phyloP scores from a whole-genome alignment of 495 filamentous ascomycete genomes.

The Neurospora sp. region DNA sequence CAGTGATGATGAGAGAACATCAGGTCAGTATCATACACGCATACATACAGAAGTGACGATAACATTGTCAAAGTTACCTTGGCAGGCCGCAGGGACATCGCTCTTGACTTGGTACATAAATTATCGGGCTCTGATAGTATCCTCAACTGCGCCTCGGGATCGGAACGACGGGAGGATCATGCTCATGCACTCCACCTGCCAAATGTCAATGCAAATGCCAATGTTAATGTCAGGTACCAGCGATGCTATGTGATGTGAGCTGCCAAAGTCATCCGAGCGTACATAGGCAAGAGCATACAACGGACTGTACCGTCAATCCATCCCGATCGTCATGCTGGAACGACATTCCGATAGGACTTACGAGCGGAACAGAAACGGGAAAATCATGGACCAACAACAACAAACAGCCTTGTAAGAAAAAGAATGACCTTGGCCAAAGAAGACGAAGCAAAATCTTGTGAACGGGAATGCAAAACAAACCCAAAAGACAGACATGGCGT shows the following conservation, averaged over 20 bases:
- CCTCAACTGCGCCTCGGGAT: neutral
- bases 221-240: neutral
- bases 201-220: neutral
- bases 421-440: neutral
- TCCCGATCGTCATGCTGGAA: neutral
- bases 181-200: neutral
- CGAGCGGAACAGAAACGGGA: neutral
- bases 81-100: neutral
- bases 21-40: neutral
- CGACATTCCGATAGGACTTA: neutral
- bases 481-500: no score
- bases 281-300: neutral
- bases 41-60: neutral
- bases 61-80: neutral
- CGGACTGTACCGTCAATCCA: neutral
- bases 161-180: neutral
- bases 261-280: neutral
- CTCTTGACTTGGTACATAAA: neutral
- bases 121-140: neutral
- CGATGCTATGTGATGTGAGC: neutral
- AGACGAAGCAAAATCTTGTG: no score
- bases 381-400: neutral
- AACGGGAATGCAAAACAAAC: no score
- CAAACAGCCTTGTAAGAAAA: neutral
- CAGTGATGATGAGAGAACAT: neutral